Conservation (phyloP, 768 basidiomycete species). For the Boletus pseudo-olivaceus region DNA sequence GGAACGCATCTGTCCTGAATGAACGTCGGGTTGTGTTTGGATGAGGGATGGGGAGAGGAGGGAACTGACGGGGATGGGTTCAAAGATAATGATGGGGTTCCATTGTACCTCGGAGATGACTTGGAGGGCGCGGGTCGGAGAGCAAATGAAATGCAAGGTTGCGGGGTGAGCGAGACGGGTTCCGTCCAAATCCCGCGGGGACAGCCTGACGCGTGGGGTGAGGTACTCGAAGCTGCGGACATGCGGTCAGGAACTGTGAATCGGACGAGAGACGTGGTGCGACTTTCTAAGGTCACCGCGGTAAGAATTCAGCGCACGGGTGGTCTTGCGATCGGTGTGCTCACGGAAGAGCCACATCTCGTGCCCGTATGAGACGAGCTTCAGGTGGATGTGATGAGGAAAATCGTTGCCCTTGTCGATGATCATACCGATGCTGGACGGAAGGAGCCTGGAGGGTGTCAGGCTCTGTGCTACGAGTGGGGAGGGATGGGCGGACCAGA, state of each 20-base stretch:
- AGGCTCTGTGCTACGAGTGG: background rate
- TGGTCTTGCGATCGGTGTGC: constrained; percentile 53
- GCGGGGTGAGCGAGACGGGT: constrained; percentile 50
- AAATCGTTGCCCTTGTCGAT: constrained; percentile 81
- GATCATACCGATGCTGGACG: constrained; percentile 72
- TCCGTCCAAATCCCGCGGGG: constrained; percentile 60
- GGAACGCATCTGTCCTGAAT: constrained; percentile 73
- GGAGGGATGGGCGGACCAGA: constrained; percentile 51
- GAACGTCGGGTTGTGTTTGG: background rate
- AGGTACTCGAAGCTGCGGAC: constrained; percentile 69
- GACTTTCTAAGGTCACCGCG: constrained; percentile 70
- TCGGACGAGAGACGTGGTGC: constrained; percentile 6
- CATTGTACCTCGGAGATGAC: constrained; percentile 71
- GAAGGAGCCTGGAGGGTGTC: constrained; percentile 51
- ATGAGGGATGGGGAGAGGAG: background rate
- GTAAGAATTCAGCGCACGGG: constrained; percentile 72
- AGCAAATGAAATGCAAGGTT: constrained; percentile 81
- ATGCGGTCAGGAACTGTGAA: constrained; percentile 9
- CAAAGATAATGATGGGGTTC: constrained; percentile 70
- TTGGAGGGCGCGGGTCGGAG: constrained; percentile 62
- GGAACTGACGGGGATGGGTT: constrained; percentile 76
- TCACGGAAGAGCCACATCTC: constrained; percentile 80
- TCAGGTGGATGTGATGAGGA: constrained; percentile 50
- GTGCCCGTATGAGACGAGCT: constrained; percentile 58
- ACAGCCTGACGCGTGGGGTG: constrained; percentile 66